Evolutionary conservation across 2,329 filamentous ascomycete species (phyloP), one percentile per base, ranked within the genome.

Genomic region (Stagonosporopsis cucurbitacearum): DNA sequence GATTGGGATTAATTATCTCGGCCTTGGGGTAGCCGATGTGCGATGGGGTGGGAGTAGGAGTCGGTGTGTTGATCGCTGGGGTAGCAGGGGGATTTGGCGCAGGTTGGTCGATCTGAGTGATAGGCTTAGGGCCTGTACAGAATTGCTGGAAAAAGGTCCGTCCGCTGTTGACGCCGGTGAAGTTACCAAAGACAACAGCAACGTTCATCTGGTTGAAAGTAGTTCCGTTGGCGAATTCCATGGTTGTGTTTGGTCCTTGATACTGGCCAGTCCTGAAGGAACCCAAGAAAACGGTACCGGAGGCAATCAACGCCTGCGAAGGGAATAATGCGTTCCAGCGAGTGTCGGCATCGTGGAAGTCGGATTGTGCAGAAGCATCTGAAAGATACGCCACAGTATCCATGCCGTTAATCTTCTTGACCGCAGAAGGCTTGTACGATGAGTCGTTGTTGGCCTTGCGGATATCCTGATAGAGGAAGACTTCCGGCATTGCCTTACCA

Each of bases 271-370:
- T 71, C 23, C 64, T 60, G 58, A 70, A 72, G 17, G 67, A 65
- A n/a, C 70, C 69, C 33, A 71, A 50, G 50, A 64, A 74, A 7
- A 60, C 65, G 2, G 59, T 57, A 2, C 69, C 66, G 4, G 67
- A 65, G 6, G 72, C 70, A 23, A 70, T 65, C 15, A 70, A 60
- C 12, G 71, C 54, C 36, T 75, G 74, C 13, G 67, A 73, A 8
- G 69, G 66, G 54, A 79, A 78, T 1, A 78, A 45, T 1, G 65
- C 63, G 43, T 79, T 79, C 69, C 75, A 79, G 40, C 75, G 67
- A 6, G 74, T 72, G 52, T 79, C 75, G 2, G 73, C 72, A 50
- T 79, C 77, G 20, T 78, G 75, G 28, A 70, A 73, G 32, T 65
- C 61, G 7, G 67, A 67, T 26, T 71, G 58, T 1, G 62, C 47